Base-by-base conservation (phyloP, 768 basidiomycete species). In the Tubosaeta sp. region DNA sequence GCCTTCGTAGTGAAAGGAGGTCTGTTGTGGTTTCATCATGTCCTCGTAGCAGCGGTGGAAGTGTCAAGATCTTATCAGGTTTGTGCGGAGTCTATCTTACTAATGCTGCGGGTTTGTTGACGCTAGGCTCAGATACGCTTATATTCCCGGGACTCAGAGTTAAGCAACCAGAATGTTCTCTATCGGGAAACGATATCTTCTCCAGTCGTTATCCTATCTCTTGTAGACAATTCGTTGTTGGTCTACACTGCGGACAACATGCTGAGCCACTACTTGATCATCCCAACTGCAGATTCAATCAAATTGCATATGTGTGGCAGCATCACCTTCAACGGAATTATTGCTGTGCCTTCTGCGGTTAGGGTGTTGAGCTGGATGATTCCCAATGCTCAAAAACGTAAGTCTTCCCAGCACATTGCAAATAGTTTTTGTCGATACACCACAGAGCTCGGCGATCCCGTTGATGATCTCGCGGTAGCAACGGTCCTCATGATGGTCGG, bases 351-450 rank as follows among this genome's bases (percentile, higher is more conserved):
- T 6, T 81, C 76, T 32, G 81, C 90, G 12, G 95, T 99, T 2
- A 76, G 94, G 54, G 88, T 88, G 59, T 71, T 98, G 65, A 97
- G 95, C 68, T 99, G 97, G 97, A 88, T 98, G 84, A 89, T 99
- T 51, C 95, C 97, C 0, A 76, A 78, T 52, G 83, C 87, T 10
- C 95, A 98, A 67, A 97, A 95, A 69, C 86, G 97, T 95, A 65
- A 59, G 86, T 75, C 14, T 38, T 29, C 37, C 13, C 5, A 43
- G 48, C 54, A 41, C 37, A 35, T 26, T 1, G 31, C 47, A 14
- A 17, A 17, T 39, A 41, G 56, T 31, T 44, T 50, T 51, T 46
- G 47, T 54, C 58, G 19, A 60, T 41, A 22, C 50, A 44, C n/a
- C 42, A 5, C 60, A 97, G 95, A 91, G 63, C 78, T 97, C 9